phyloP scores from a whole-genome alignment of 139 green algal genomes.

The Mesotaenium endlicherianum region DNA sequence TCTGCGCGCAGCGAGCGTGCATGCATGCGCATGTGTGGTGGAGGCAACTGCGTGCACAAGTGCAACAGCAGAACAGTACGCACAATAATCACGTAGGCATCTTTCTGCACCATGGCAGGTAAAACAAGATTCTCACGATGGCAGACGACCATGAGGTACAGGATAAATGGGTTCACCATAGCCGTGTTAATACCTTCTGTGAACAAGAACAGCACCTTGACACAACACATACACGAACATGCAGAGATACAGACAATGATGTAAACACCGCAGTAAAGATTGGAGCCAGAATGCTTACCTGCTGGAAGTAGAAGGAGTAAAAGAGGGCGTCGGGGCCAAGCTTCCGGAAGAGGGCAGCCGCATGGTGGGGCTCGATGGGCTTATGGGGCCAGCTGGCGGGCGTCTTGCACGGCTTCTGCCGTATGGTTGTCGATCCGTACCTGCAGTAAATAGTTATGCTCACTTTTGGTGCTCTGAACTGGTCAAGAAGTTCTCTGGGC shows the following conservation, averaged over 20 bases:
- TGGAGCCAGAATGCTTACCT: slow-evolving; percentile 23
- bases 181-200: too few relatives aligned
- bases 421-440: neutral
- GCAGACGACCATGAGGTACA: neutral
- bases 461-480: too few relatives aligned
- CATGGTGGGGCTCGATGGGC: slow-evolving; percentile 66
- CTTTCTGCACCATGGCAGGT: too few relatives aligned
- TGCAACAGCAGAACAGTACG: too few relatives aligned
- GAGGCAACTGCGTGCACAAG: too few relatives aligned
- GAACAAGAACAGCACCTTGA: too few relatives aligned
- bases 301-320: slow-evolving; percentile 98
- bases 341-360: slow-evolving; percentile 81
- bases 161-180: neutral
- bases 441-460: neutral
- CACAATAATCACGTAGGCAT: too few relatives aligned
- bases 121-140: too few relatives aligned
- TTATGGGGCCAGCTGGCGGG: slow-evolving; percentile 76
- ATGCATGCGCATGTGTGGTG: too few relatives aligned
- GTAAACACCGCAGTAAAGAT: neutral
- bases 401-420: slow-evolving; percentile 42
- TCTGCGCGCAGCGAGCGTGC: too few relatives aligned
- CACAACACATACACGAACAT: too few relatives aligned
- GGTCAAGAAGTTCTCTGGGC: too few relatives aligned
- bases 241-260: neutral
- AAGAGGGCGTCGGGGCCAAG: slow-evolving; percentile 93